A percentile compares a stretch with the other conserved stretches of the same genome.
Evolutionary conservation across 306 rosid genomes (phyloP).

Genomic region (Argentina anserina): DNA sequence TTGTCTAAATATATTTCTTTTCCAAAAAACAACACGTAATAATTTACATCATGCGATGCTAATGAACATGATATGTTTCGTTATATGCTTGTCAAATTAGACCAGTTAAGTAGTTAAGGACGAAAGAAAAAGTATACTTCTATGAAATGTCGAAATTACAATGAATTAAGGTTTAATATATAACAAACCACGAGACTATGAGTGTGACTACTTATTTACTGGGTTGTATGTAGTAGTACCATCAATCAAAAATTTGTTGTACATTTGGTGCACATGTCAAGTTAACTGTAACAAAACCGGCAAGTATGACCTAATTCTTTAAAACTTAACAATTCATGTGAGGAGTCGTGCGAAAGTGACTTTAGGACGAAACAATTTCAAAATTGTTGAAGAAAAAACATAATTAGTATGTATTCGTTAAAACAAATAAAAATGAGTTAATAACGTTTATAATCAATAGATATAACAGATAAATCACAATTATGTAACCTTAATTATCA

Average conservation of each 20-base stretch:
- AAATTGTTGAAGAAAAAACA: no score
- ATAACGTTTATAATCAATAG: no score
- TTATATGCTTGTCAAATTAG: background rate
- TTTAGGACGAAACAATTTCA: no score
- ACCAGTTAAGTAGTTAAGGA: background rate
- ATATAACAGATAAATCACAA: no score
- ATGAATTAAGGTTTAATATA: background rate
- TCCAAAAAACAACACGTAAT: background rate
- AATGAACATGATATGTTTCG: background rate
- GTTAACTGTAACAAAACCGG: background rate
- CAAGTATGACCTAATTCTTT: background rate
- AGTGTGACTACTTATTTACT: background rate
- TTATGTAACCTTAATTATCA: no score
- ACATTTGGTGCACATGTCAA: background rate
- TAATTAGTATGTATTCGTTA: no score
- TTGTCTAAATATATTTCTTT: background rate
- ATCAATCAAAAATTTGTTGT: background rate
- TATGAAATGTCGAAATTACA: background rate
- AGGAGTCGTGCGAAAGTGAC: background rate
- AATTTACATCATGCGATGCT: background rate
- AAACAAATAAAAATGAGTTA: no score
- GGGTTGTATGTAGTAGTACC: no score
- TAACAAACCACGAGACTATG: background rate
- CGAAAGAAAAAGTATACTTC: background rate
- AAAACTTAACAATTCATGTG: background rate